phyloP scores from a whole-genome alignment of 345 rosid species.

The Rubroshorea leprosula region DNA sequence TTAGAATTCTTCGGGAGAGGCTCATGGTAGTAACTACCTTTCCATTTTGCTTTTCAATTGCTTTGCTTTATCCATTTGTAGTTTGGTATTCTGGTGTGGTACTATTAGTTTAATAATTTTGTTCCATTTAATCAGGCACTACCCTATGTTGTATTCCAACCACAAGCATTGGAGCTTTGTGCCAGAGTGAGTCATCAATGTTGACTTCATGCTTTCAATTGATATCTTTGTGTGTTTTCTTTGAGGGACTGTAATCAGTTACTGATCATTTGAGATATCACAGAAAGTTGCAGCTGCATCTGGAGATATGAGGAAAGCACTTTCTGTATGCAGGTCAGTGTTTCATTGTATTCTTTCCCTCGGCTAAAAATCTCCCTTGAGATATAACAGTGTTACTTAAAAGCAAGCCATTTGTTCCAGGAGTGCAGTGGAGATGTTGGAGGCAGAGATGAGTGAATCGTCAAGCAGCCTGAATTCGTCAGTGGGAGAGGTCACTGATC shows the following conservation, averaged over 20 bases:
- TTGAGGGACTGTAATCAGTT: constrained; percentile 8
- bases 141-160: constrained; percentile 56
- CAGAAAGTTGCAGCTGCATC: constrained; percentile 96
- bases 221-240: not conserved
- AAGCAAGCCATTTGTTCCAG: constrained; percentile 29
- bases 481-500: constrained; percentile 14
- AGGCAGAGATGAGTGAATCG: constrained; percentile 53
- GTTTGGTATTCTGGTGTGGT: not conserved
- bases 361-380: not conserved
- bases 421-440: constrained; percentile 75
- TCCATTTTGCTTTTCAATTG: not conserved
- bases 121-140: constrained; percentile 42
- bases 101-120: not conserved
- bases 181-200: constrained; percentile 68
- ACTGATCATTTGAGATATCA: constrained; percentile 12
- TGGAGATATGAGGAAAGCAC: constrained; percentile 96
- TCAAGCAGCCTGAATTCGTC: constrained; percentile 21
- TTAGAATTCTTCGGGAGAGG: constrained; percentile 72
- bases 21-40: constrained; percentile 48
- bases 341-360: not conserved
- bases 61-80: not conserved
- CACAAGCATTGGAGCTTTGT: constrained; percentile 85
- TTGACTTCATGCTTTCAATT: not conserved
- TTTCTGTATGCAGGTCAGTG: constrained; percentile 71
- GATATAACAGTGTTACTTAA: not conserved